Conservation (phyloP, 192 early-diverging fungal genomes). For the Spizellomyces punctatus region DNA sequence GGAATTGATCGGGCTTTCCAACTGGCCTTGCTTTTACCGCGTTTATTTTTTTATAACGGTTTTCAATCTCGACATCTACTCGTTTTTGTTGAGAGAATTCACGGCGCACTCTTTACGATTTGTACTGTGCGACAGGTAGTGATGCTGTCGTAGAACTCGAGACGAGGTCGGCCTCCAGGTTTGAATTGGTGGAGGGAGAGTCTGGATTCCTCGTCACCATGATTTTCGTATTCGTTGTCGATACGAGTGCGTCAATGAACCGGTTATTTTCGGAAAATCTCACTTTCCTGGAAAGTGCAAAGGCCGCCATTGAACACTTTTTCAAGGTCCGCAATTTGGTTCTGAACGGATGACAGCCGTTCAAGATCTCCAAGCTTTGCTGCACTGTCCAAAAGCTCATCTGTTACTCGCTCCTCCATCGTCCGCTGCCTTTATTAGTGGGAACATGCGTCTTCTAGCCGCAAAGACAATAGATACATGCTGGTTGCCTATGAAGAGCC, state of each 20-base stretch:
- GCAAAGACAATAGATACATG: constrained; percentile 74
- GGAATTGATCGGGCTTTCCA: too few relatives aligned
- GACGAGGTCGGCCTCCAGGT: too few relatives aligned
- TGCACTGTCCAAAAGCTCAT: not conserved
- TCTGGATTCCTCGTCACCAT: constrained; percentile 30
- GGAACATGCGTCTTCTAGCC: constrained; percentile 32
- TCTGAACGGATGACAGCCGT: not conserved
- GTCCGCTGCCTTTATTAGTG: constrained; percentile 8
- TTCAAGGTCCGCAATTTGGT: constrained; percentile 52
- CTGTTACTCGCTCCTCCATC: not conserved
- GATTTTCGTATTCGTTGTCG: constrained; percentile 73
- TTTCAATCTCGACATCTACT: too few relatives aligned
- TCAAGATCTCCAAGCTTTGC: not conserved
- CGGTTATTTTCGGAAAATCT: constrained; percentile 57
- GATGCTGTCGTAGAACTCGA: too few relatives aligned
- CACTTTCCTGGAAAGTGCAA: constrained; percentile 71
- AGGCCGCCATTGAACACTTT: constrained; percentile 76
- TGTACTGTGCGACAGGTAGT: too few relatives aligned
- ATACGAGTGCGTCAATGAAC: constrained; percentile 86
- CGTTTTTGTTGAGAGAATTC: too few relatives aligned
- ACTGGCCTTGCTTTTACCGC: too few relatives aligned
- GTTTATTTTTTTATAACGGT: too few relatives aligned
- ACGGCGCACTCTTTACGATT: too few relatives aligned
- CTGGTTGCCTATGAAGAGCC: constrained; percentile 67
- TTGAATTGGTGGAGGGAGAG: too few relatives aligned